Evolutionary conservation across 495 filamentous ascomycete species (phyloP).

Genomic region (Daldinia bambusicola): DNA sequence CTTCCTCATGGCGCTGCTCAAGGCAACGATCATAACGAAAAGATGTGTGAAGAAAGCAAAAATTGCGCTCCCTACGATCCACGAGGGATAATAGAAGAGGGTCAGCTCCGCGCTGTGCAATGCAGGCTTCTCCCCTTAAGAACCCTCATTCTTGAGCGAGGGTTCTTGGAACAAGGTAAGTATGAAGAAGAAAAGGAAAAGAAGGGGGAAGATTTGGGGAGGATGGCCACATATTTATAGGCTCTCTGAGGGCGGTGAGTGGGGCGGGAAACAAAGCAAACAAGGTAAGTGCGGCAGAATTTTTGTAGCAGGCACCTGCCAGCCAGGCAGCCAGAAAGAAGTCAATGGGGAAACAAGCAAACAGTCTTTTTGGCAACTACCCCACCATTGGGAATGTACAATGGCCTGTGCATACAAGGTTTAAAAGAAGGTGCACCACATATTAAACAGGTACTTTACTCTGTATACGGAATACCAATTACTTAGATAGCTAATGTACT

Average conservation of each 20-base stretch:
- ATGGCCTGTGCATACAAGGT: not conserved
- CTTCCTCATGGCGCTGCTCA: constrained; percentile 45
- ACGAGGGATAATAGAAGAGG: constrained; percentile 74
- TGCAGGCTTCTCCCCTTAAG: constrained; percentile 75
- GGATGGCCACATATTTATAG: constrained; percentile 38
- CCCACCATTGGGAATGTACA: not conserved
- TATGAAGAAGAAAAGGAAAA: constrained; percentile 70
- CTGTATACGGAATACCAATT: too few species aligned
- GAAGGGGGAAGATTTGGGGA: constrained; percentile 2
- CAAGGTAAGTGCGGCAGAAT: constrained; percentile 1
- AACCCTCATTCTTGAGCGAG: constrained; percentile 69
- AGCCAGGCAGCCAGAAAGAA: not conserved
- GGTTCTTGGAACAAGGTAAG: constrained; percentile 77
- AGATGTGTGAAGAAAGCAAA: constrained; percentile 44
- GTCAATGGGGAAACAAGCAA: not conserved
- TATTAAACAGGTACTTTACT: too few species aligned
- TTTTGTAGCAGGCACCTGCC: not conserved
- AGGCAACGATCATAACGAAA: constrained; percentile 45
- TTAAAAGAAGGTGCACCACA: not conserved
- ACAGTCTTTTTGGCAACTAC: not conserved
- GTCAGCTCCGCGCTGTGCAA: constrained; percentile 81
- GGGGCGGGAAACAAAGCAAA: not conserved
- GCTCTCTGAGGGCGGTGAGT: not conserved
- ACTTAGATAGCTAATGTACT: too few species aligned
- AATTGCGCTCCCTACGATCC: constrained; percentile 65